Base-by-base conservation (phyloP, 2,329 filamentous ascomycete species). In the Fonsecaea pedrosoi region DNA sequence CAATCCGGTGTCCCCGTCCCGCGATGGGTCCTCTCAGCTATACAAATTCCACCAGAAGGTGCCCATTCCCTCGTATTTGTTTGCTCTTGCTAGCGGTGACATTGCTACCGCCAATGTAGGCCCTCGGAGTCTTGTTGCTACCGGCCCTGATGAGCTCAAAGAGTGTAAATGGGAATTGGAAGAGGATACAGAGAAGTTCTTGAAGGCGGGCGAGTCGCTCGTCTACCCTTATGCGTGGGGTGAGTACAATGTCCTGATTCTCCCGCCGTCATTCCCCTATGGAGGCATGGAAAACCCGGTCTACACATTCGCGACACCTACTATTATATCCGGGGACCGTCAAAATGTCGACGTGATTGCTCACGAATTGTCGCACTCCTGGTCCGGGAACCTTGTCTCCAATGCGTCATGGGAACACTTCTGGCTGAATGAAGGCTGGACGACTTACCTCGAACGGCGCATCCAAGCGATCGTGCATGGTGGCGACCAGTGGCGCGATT, bases 341-440 rank as follows among this genome's bases (percentile, higher is more conserved):
- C 90, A 97, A 76, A 98, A 98, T 73, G 88, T 98, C 21, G 94
- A 98, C 77, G 94, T 98, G 21, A 96, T 99, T 78, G 95, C 95
- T 1, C 95, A 97, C 77, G 94, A 92, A 74, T 80, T 90, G 54
- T 81, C 85, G 5, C 88, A 90, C 74, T 87, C 90, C 73, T 97
- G 94, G 93, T 95, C 91, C 68, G 94, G 94, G 32, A 97, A 97
- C 73, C 81, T 90, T 6, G 83, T 84, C 21, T 83, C 81, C 30
- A 84, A 83, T 72, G 80, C 80, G 48, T 83, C 80, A 15, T 85
- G 83, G 82, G 81, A 84, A 68, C 82, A 85, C 68, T 85, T 84
- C 70, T 85, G 83, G 83, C 77, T 90, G 50, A 90, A 90, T 70
- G 88, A 90, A 75, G 94, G 94, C 37, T 98, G 94, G 95, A 98